A percentile compares a stretch with the other conserved stretches of the same genome.
Conservation (phyloP, 192 early-diverging fungal genomes). For the Dispira parvispora region DNA sequence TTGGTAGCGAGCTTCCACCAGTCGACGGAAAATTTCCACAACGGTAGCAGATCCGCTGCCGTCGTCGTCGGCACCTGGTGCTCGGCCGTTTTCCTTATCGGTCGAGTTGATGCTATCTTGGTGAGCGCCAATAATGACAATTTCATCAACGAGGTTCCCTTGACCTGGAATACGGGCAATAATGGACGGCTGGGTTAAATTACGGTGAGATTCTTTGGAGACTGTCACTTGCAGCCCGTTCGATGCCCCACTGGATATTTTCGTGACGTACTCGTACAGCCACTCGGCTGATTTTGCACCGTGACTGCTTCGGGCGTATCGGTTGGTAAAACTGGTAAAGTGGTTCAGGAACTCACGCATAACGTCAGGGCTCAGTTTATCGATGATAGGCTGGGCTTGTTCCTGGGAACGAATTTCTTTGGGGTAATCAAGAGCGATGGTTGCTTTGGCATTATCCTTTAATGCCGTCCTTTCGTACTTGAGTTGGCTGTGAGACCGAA, state of each 20-base stretch:
- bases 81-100: slow-evolving; percentile 42
- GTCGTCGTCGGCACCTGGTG: slow-evolving; percentile 70
- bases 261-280: slow-evolving; percentile 29
- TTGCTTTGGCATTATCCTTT: too few species aligned
- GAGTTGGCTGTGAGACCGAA: too few species aligned
- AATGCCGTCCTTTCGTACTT: too few species aligned
- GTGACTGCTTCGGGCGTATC: slow-evolving; percentile 49
- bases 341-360: slow-evolving; percentile 42
- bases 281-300: slow-evolving; percentile 35
- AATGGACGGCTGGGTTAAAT: neutral
- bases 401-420: too few species aligned
- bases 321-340: slow-evolving; percentile 52
- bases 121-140: slow-evolving; percentile 73
- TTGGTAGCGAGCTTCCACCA: slow-evolving; percentile 39
- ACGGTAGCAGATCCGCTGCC: slow-evolving; percentile 73
- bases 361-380: slow-evolving; percentile 26
- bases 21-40: slow-evolving; percentile 55
- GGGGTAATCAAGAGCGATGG: too few species aligned
- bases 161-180: slow-evolving; percentile 1
- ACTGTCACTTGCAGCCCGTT: neutral
- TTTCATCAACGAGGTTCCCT: slow-evolving; percentile 23
- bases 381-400: neutral
- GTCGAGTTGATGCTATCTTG: slow-evolving; percentile 69
- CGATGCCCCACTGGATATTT: neutral
- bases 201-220: neutral